A percentile compares a stretch with the other conserved stretches of the same genome.
These are phyloP conservation scores for Phytophthora crassamura DNA, from an alignment of 352 stramenopile species.

Conservation along the genomic window DNA sequence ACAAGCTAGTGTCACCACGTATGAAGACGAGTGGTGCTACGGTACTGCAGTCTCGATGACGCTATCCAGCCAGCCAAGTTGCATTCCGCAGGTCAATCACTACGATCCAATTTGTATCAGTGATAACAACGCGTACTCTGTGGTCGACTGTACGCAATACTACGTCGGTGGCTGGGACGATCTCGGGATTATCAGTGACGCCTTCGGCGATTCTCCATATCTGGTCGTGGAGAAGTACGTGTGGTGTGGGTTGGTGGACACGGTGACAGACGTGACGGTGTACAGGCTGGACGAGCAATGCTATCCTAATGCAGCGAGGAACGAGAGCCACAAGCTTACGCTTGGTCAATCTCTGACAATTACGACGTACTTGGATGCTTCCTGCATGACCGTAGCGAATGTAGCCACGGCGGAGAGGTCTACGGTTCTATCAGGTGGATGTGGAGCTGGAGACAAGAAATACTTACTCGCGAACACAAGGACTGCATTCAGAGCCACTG, in stretches of 20 bases:
- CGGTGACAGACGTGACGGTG: background rate
- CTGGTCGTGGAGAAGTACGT: conserved; percentile 11
- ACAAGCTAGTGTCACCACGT: background rate
- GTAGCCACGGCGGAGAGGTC: background rate
- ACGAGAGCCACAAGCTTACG: background rate
- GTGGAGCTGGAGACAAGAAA: conserved; percentile 2
- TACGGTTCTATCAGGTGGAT: background rate
- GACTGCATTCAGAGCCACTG: background rate
- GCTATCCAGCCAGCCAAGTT: background rate
- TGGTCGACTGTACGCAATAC: conserved; percentile 8
- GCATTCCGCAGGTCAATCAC: background rate
- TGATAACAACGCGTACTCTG: background rate
- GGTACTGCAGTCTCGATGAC: background rate
- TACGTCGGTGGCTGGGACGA: background rate
- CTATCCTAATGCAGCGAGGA: conserved; percentile 5
- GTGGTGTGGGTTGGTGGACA: background rate
- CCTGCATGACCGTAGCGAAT: background rate
- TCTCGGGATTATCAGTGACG: conserved; percentile 3
- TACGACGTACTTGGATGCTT: conserved; percentile 1
- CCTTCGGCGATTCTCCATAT: conserved; percentile 6
- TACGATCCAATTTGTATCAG: background rate
- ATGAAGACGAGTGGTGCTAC: background rate
- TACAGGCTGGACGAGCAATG: conserved; percentile 9
- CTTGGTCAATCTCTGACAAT: background rate
- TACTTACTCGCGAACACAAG: background rate